Conservation (phyloP, 2,329 filamentous ascomycete genomes). For the Teratosphaeriaceae sp. region DNA sequence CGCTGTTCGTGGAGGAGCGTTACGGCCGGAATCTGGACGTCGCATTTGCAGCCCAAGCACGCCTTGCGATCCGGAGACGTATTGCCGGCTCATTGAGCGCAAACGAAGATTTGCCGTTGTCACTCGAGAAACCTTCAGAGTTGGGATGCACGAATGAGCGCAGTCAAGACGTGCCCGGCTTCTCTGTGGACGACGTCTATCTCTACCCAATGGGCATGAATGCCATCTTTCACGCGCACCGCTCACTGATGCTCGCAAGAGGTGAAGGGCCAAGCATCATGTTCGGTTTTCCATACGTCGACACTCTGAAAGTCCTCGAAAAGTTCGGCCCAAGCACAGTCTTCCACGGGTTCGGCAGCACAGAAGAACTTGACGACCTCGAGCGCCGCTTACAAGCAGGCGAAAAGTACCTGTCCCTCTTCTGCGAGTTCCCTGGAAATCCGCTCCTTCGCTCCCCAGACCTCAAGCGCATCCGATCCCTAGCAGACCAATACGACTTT, state of each 20-base stretch:
- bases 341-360: constrained; percentile 79
- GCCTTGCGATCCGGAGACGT: constrained; percentile 74
- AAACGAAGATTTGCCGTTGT: constrained; percentile 60
- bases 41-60: constrained; percentile 72
- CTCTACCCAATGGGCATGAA: constrained; percentile 91
- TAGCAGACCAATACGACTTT: constrained; percentile 82
- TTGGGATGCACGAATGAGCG: constrained; percentile 23
- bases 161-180: constrained; percentile 47
- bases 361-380: constrained; percentile 74
- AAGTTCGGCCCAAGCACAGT: constrained; percentile 87
- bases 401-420: constrained; percentile 73
- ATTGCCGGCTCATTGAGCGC: constrained; percentile 80
- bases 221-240: constrained; percentile 84
- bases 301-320: constrained; percentile 88
- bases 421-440: constrained; percentile 94
- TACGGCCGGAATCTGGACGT: constrained; percentile 87
- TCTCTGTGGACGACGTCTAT: constrained; percentile 82
- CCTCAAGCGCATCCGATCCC: constrained; percentile 66
- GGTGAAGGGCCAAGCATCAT: constrained; percentile 70
- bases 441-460: constrained; percentile 82
- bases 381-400: constrained; percentile 64
- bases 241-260: constrained; percentile 59
- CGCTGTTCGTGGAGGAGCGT: constrained; percentile 82
- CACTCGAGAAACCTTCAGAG: constrained; percentile 40
- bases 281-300: constrained; percentile 96